Evolutionary conservation across 345 rosid species (phyloP).

Genomic region (Corchorus capsularis): DNA sequence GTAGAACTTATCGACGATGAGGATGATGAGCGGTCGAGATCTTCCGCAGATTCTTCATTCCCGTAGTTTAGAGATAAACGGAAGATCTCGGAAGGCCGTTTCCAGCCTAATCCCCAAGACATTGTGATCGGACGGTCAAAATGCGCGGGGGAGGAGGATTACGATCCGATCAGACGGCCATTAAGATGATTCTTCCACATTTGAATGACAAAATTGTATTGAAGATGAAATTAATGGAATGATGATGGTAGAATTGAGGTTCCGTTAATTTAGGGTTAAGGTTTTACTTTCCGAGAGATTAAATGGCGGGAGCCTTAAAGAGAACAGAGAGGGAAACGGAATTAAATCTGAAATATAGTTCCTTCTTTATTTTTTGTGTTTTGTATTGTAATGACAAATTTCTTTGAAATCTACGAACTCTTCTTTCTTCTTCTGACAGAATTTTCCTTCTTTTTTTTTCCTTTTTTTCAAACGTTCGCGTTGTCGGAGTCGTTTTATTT

Average conservation of each 20-base stretch:
- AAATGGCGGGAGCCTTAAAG: background rate
- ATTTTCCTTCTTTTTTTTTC: background rate
- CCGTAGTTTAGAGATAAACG: slow-evolving; percentile 75
- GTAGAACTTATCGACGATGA: slow-evolving; percentile 46
- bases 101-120: slow-evolving; percentile 99
- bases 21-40: slow-evolving; percentile 45
- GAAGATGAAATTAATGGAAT: background rate
- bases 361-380: background rate
- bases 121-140: slow-evolving; percentile 36
- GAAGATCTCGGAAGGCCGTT: slow-evolving; percentile 82
- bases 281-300: background rate
- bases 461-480: too few relatives aligned
- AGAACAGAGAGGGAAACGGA: background rate
- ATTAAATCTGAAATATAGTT: background rate
- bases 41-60: slow-evolving; percentile 58
- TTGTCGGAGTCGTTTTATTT: background rate
- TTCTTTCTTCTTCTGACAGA: background rate
- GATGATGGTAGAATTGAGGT: background rate
- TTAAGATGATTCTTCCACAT: background rate
- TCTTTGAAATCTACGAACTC: slow-evolving; percentile 1
- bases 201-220: background rate
- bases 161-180: slow-evolving; percentile 36
- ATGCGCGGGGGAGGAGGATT: background rate
- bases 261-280: background rate
- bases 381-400: too few relatives aligned